Evolutionary conservation across 23 red algal genomes (phyloP).

Genomic region (Gracilaria caudata): DNA sequence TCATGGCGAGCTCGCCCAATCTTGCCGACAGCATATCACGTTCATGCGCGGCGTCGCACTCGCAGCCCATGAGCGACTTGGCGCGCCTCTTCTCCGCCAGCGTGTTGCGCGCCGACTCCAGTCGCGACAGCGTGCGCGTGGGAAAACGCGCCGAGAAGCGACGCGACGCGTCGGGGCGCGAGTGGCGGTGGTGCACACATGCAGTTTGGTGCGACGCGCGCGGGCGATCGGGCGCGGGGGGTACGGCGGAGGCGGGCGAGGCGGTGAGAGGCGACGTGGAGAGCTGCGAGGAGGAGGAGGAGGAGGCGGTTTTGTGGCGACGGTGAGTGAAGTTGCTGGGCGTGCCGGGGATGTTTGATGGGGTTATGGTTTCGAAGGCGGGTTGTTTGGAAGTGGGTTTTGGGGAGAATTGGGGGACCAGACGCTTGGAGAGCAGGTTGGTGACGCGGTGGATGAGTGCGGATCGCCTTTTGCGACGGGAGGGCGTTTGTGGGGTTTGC

Average conservation of each 20-base stretch:
- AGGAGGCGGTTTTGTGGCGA: neutral
- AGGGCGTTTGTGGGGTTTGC: neutral
- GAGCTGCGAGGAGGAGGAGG: neutral
- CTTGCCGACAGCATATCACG: neutral
- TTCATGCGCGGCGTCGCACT: conserved; percentile 6
- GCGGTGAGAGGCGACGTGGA: neutral
- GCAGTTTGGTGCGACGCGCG: too few species aligned
- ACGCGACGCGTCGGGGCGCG: neutral
- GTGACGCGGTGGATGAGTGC: conserved; percentile 9
- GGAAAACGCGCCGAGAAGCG: neutral
- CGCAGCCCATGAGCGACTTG: conserved; percentile 2
- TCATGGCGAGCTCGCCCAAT: conserved; percentile 30
- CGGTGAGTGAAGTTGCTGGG: neutral
- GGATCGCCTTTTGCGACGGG: neutral
- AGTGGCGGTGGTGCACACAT: too few species aligned
- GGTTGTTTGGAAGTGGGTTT: neutral
- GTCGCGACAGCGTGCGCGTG: conserved; percentile 2
- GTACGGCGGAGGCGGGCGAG: neutral
- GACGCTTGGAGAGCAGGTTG: neutral
- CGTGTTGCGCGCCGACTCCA: neutral
- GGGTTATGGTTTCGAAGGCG: neutral
- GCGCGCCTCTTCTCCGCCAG: neutral
- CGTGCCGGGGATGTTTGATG: neutral
- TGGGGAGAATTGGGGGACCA: neutral
- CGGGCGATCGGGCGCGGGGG: neutral